Evolutionary conservation across 768 basidiomycete species (phyloP), one percentile per base, ranked within the genome.

Genomic region (Xerocomellus chrysenteron): DNA sequence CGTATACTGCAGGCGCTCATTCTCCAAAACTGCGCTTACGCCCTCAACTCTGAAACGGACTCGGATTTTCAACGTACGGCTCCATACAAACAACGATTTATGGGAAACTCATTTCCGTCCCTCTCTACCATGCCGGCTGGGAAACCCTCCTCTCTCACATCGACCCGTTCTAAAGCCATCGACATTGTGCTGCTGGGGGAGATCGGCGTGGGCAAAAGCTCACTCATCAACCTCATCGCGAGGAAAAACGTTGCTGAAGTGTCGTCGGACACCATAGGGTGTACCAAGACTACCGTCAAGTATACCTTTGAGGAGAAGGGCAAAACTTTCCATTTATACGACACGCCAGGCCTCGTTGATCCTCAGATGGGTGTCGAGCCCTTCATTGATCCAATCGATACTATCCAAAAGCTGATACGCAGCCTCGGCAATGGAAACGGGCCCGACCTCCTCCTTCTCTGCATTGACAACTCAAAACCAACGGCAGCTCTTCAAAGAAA

Each of bases 221-320:
- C 76, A 0, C 63, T 80, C 35, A 54, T 80, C 56, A 80, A 80
- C 57, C 62, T 78, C 66, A 57, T 80, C 26, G 54, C 56, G 10
- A 64, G 60, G 24, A 5, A 51, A 9, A 50, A 65, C 1, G 52
- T 60, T 19, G 77, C 77, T 2, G 33, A 44, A 2, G 67, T 70
- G 24, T 76, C 75, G 2, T 60, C 68, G 35, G 61, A 67, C 10
- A 67, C 71, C 8, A 41, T 60, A 9, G 74, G 73, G 3, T 76
- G 71, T 51, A 80, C 79, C 4, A 67, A 67, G 32, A 40, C 64
- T 11, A 50, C 51, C 39, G 47, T 39, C 11, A 41, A 52, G 11
- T 74, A 79, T 45, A 48, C 55, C 12, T 55, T 68, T 4, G 57
- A 64, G 44, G 65, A 67, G 52, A 51, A 48, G 1, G 64, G 59